Evolutionary conservation across 306 rosid genomes (phyloP), one percentile per base, ranked within the genome.

Genomic region (Malus fusca): DNA sequence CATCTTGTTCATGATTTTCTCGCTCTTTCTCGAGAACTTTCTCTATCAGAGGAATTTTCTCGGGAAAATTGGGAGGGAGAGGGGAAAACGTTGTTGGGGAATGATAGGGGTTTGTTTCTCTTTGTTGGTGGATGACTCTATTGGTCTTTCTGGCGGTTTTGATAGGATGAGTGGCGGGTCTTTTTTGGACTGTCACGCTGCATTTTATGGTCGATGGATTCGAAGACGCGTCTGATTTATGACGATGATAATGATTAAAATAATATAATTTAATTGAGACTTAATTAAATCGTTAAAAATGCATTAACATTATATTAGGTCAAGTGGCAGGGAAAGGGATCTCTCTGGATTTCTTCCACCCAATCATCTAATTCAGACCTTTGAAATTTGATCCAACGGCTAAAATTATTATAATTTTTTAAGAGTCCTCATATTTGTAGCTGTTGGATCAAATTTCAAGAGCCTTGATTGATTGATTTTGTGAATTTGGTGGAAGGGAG

Each of bases 1-100:
- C 82, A 85, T 82, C 77, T 37, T 19, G 46, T 12, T 74, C 77
- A 74, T 48, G 8, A 48, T 62, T 44, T 25, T 43, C 53, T 59
- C 10, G 9, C 52, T 33, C 31, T 75, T 46, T 53, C 51, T 35
- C 58, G 51, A 12, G 21, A 14, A 58, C 53, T 60, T 28, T 25
- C 23, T 60, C 79, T 35, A 71, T 69, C 77, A 8, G 63, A 31
- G 66, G 62, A 59, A 71, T 53, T 67, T 78, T 53, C 74, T 68
- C 51, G n/a, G 22, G 72, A 80, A 77, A 84, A 25, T 64, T 75
- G 44, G 17, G 14, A 52, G 33, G 43, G 35, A 44, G 51, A 8
- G 15, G 17, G 15, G 15, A 21, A 26, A 48, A 21, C 12, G 65
- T 30, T 13, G 23, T 69, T 14, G 9, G 5, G 7, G 56, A 22